Percentiles rank a stretch among this genome's conserved stretches.
Evolutionary conservation across 305 asterid genomes (phyloP).

Genomic region (Andrographis paniculata): DNA sequence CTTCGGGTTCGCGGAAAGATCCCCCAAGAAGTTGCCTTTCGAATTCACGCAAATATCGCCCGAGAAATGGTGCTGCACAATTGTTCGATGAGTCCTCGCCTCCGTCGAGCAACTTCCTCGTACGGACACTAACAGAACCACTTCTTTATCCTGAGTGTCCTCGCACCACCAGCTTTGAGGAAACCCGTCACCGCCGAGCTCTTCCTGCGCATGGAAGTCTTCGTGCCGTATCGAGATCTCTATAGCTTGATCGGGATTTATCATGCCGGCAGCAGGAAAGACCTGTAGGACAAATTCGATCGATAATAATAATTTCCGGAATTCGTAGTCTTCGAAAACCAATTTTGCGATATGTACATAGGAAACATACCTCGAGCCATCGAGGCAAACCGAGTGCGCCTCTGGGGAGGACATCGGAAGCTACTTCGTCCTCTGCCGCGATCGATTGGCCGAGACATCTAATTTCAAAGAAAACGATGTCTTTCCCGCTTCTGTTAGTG

Average conservation of each 20-base stretch:
- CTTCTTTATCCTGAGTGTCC: slow-evolving; percentile 68
- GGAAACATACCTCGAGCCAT: slow-evolving; percentile 74
- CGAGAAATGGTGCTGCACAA: slow-evolving; percentile 34
- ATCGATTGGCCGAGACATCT: slow-evolving; percentile 55
- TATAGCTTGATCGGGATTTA: slow-evolving; percentile 55
- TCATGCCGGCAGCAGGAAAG: slow-evolving; percentile 64
- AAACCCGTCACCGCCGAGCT: slow-evolving; percentile 50
- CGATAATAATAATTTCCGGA: too few relatives aligned
- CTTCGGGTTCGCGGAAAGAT: background rate
- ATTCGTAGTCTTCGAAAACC: too few relatives aligned
- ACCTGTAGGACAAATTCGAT: slow-evolving; percentile 32
- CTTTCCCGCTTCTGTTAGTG: slow-evolving; percentile 57
- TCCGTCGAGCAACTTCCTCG: slow-evolving; percentile 53
- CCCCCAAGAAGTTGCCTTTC: too few relatives aligned
- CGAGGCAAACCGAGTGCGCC: slow-evolving; percentile 75
- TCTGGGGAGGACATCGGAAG: slow-evolving; percentile 48
- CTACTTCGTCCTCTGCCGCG: slow-evolving; percentile 38
- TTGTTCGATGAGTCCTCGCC: slow-evolving; percentile 39
- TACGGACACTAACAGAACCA: slow-evolving; percentile 44
- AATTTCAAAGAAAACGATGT: slow-evolving; percentile 40
- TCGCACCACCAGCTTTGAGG: slow-evolving; percentile 77
- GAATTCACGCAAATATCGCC: background rate
- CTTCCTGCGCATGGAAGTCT: slow-evolving; percentile 58
- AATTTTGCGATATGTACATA: background rate
- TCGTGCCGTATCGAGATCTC: slow-evolving; percentile 61